Evolutionary conservation across 2,329 filamentous ascomycete genomes (phyloP), one percentile per base, ranked within the genome.

Genomic region (Xylariaceae sp.): DNA sequence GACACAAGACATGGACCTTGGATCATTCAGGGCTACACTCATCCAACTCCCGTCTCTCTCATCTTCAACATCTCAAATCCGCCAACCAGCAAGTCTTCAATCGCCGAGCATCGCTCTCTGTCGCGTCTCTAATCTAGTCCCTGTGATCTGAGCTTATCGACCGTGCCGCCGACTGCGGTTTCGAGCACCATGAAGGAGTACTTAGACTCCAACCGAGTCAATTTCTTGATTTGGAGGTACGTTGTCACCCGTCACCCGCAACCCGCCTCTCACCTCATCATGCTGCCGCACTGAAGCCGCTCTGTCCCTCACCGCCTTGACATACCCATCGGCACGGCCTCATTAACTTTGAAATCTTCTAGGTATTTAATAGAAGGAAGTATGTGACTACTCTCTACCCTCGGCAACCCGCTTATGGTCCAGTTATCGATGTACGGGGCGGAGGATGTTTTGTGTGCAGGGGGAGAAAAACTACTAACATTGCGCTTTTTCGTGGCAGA

Each of bases 171-270:
- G 12, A 39, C 46, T 44, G 35, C 41, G 42, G 46, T 22, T 42
- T 40, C 33, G 52, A 23, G 55, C 55, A 66, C 58, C 60, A 81
- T 80, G 77, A 81, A 80, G 71, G 78, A 82, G 70, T 73, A 74
- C 62, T 73, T 85, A 60, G 77, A 82, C 74, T 82, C 79, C 55
- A 75, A 84, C 67, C 75, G 78, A 72, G 72, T 84, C 74, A 85
- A 84, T 72, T 84, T 80, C 74, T 75, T 85, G 66, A 75, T 85
- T 64, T 85, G 81, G 81, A 82, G 79, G 81, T 85, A 74, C 67
- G 80, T 76, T 60, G 55, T 59, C 57, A 56, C 52, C 54, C 48
- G 47, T 44, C 47, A 32, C 45, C 39, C 52, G 42, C 49, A 37
- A 44, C 47, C 45, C 42, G 43, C 48, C 42, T 42, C 42, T 47